These are phyloP conservation scores for Daldinia sp. DNA, from an alignment of 2,329 filamentous ascomycete genomes.

Conservation along the genomic window DNA sequence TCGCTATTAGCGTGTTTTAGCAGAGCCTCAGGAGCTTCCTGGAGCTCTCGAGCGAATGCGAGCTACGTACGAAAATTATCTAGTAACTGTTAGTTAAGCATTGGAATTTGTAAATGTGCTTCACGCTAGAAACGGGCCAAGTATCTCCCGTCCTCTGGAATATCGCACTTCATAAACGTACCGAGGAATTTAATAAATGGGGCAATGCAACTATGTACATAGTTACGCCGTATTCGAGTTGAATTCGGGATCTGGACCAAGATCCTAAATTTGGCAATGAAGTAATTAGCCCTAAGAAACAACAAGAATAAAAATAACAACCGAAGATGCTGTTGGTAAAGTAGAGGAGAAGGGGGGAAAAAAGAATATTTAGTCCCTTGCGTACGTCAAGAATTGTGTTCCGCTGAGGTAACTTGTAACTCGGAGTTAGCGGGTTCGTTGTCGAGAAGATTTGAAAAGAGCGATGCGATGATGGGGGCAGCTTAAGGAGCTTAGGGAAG, in stretches of 20 bases:
- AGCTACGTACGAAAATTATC: background rate
- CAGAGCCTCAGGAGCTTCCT: constrained; percentile 32
- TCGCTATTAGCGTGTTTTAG: constrained; percentile 23
- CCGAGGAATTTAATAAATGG: constrained; percentile 6
- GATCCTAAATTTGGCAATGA: background rate
- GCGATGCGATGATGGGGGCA: background rate
- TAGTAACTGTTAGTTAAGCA: background rate
- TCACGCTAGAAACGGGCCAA: constrained; percentile 18
- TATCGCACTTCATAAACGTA: constrained; percentile 2
- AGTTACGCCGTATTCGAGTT: constrained; percentile 7
- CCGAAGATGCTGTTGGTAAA: background rate
- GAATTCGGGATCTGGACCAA: constrained; percentile 24
- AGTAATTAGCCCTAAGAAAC: background rate
- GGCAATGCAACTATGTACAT: background rate
- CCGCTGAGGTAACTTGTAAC: constrained; percentile 18
- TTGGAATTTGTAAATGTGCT: background rate
- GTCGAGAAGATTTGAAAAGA: background rate
- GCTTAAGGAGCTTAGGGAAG: background rate
- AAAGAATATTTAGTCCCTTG: constrained; percentile 6
- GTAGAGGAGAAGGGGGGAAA: background rate
- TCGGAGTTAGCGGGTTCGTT: constrained; percentile 27
- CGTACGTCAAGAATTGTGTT: constrained; percentile 2
- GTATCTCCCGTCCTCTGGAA: constrained; percentile 17
- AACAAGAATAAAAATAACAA: background rate
- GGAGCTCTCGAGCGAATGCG: background rate